Base-by-base conservation (phyloP, 805 yeast genomes). In the Tetrapisispora nanseiensis region DNA sequence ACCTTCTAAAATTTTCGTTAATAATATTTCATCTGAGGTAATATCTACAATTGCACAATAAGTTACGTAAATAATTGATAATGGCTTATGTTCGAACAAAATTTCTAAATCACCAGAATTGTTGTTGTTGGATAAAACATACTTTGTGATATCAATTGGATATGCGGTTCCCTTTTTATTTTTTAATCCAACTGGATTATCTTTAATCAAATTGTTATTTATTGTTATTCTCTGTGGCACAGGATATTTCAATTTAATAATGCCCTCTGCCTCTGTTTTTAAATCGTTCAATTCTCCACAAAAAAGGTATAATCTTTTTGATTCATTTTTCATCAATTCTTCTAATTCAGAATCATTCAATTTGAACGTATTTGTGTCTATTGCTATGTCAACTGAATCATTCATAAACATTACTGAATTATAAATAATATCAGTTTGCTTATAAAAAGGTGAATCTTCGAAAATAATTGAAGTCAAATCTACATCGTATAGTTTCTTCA, bases 191-290 rank as follows among this genome's bases (percentile, higher is more conserved):
- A 78, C 74, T 1, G 78, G 72, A 45, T 75, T 76, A 22, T 70
- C 76, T 21, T 69, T 69, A 2, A 80, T 52, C 12, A 59, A 59
- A 1, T 47, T 48, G 4, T 70, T 71, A 55, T 89, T 86, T 31
- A 82, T 69, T 27, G 66, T 67, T 3, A 87, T 64, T 54, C 82
- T 92, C 37, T 78, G 63, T 4, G 84, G 85, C 19, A 63, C 65
- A 0, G 97, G 96, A 51, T 76, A 89, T 53, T 82, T 92, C 29
- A 81, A 13, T 52, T 82, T 90, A 32, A 81, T 63, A 4, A 82
- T 82, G 22, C 64, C 67, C 1, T 95, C 95, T 49, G 73, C 84
- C 16, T 49, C 29, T 2, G 49, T 16, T 1, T 47, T 50, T 4
- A 46, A 36, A 5, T 61, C 45, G 33, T 61, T 60, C 16, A 59